These are phyloP conservation scores for Eimeria zaria DNA, from an alignment of 169 alveolate species.

Conservation along the genomic window DNA sequence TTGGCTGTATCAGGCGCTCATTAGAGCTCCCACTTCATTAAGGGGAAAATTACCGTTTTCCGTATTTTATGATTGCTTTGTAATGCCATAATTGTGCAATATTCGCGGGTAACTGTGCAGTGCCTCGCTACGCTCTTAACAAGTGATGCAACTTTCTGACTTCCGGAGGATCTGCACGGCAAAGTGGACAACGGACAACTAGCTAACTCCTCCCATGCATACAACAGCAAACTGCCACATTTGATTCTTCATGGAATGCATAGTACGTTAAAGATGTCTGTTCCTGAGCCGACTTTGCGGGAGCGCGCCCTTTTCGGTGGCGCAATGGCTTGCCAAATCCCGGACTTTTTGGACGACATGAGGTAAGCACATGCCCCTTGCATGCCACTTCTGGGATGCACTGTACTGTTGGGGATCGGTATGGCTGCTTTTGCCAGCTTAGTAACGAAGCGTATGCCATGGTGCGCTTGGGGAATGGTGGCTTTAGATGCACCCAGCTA, in stretches of 20 bases:
- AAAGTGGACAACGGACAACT: neutral
- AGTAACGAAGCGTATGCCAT: neutral
- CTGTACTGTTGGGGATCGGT: neutral
- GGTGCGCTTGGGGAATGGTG: neutral
- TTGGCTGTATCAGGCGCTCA: neutral
- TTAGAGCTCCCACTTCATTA: neutral
- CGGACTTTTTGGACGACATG: slow-evolving; percentile 40
- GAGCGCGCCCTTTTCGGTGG: slow-evolving; percentile 66
- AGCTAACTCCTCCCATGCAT: neutral
- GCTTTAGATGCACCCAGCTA: neutral
- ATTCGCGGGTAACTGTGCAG: neutral
- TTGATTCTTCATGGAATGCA: neutral
- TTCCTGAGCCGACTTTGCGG: neutral
- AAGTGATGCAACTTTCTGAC: neutral
- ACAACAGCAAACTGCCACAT: neutral
- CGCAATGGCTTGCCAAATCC: slow-evolving; percentile 55
- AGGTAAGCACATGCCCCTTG: neutral
- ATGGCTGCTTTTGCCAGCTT: neutral
- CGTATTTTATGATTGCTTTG: neutral
- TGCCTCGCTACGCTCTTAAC: neutral
- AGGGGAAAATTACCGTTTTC: neutral
- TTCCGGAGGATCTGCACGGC: neutral
- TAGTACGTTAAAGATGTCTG: slow-evolving; percentile 14
- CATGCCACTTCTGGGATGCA: neutral
- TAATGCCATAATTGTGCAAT: neutral